Evolutionary conservation across 2,329 filamentous ascomycete genomes (phyloP).

Genomic region (Aspergillus fumigatiaffinis): DNA sequence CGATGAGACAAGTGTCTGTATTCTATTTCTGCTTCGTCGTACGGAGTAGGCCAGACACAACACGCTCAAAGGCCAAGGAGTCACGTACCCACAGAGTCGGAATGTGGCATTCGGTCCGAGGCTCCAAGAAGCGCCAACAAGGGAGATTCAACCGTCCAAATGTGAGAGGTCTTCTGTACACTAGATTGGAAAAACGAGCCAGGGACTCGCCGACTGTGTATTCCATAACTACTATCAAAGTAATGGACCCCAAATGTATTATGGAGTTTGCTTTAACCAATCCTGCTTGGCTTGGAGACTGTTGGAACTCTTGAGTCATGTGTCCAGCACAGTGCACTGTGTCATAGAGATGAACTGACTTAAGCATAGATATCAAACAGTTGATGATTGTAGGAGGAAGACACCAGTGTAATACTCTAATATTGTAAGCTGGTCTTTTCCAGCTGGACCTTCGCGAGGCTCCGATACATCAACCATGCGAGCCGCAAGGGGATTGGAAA

Average conservation of each 20-base stretch:
- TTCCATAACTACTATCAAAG: background rate
- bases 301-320: background rate
- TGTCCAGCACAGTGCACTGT: background rate
- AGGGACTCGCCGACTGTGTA: background rate
- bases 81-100: background rate
- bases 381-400: background rate
- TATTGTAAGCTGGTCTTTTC: background rate
- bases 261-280: background rate
- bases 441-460: background rate
- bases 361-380: background rate
- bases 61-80: background rate
- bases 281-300: background rate
- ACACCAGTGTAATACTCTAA: background rate
- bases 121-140: background rate
- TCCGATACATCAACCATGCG: background rate
- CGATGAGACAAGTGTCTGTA: background rate
- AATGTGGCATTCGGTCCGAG: too few relatives aligned
- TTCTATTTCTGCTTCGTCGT: background rate
- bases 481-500: background rate
- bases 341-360: background rate
- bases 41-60: too few relatives aligned
- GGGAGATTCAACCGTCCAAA: background rate
- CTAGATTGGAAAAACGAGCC: background rate
- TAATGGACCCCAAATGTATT: background rate
- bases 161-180: background rate